A percentile compares a stretch with the other conserved stretches of the same genome.
phyloP scores from a whole-genome alignment of 2,329 filamentous ascomycete species.

The Metarhizium anisopliae region DNA sequence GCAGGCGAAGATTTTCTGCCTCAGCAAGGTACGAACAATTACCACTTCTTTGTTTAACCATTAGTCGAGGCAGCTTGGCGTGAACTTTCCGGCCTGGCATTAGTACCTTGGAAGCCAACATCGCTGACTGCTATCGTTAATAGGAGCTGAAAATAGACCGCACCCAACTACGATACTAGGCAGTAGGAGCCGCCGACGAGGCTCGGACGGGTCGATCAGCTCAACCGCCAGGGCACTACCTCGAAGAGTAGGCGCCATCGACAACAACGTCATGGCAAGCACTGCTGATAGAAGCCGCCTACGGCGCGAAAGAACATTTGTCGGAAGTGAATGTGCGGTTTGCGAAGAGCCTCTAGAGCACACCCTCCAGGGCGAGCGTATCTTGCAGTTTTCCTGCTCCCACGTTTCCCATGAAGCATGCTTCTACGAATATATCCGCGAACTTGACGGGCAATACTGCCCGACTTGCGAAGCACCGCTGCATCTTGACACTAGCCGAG shows the following conservation, averaged over 20 bases:
- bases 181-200: conserved; percentile 19
- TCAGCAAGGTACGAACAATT: conserved; percentile 4
- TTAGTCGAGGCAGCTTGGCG: background rate
- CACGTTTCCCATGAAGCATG: conserved; percentile 97
- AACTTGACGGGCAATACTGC: conserved; percentile 89
- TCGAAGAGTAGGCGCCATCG: conserved; percentile 26
- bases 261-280: conserved; percentile 35
- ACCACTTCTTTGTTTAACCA: background rate
- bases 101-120: background rate
- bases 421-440: conserved; percentile 97
- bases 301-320: conserved; percentile 86
- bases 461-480: conserved; percentile 88
- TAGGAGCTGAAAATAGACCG: conserved; percentile 6
- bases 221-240: conserved; percentile 22
- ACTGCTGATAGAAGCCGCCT: conserved; percentile 64
- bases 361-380: conserved; percentile 84
- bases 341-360: conserved; percentile 96
- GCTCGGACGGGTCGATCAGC: conserved; percentile 22
- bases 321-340: conserved; percentile 88
- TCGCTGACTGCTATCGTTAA: background rate
- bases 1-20: background rate
- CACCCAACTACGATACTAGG: conserved; percentile 17
- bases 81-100: background rate
- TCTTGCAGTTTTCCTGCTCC: conserved; percentile 91
- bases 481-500: conserved; percentile 83